Conservation (phyloP, 2,329 filamentous ascomycete species). For the Blastomyces emzantsi region DNA sequence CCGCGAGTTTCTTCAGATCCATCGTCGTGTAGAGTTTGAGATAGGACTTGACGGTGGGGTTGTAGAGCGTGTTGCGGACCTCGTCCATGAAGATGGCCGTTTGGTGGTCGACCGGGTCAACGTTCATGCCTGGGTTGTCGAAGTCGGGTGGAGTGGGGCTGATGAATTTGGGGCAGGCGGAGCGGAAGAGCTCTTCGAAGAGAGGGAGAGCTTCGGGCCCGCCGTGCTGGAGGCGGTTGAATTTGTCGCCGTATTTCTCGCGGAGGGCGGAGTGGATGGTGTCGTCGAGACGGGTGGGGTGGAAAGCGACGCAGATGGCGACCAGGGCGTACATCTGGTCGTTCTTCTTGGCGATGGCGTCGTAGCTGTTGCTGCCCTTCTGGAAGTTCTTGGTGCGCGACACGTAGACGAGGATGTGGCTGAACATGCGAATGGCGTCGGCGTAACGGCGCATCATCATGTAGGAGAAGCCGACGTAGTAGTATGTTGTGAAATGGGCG, state of each 20-base stretch:
- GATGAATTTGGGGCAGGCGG: conserved; percentile 99
- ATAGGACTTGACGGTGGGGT: conserved; percentile 96
- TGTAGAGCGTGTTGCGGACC: conserved; percentile 98
- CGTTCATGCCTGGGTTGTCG: conserved; percentile 89
- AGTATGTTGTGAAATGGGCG: conserved; percentile 99
- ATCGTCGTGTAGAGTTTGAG: conserved; percentile 98
- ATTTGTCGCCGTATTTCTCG: conserved; percentile 99
- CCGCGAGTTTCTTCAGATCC: conserved; percentile 96
- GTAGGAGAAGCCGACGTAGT: conserved; percentile 99
- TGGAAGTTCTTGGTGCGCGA: conserved; percentile 99
- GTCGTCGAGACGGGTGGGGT: conserved; percentile 93
- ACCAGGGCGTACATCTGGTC: conserved; percentile 99
- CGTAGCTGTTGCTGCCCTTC: conserved; percentile 83
- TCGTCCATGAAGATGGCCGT: conserved; percentile 98
- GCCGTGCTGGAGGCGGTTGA: conserved; percentile 90
- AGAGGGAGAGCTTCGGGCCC: conserved; percentile 91
- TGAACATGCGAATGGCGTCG: conserved; percentile 99
- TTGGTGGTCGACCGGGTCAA: conserved; percentile 97
- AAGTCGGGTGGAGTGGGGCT: conserved; percentile 95
- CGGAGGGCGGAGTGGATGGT: conserved; percentile 96
- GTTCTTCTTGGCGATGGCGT: conserved; percentile 99
- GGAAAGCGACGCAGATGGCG: conserved; percentile 96
- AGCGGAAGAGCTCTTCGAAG: conserved; percentile 96
- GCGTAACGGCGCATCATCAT: conserved; percentile 99
- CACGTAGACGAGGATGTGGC: conserved; percentile 98